Base-by-base conservation (phyloP, 352 stramenopile species). In the Phytophthora multivora region DNA sequence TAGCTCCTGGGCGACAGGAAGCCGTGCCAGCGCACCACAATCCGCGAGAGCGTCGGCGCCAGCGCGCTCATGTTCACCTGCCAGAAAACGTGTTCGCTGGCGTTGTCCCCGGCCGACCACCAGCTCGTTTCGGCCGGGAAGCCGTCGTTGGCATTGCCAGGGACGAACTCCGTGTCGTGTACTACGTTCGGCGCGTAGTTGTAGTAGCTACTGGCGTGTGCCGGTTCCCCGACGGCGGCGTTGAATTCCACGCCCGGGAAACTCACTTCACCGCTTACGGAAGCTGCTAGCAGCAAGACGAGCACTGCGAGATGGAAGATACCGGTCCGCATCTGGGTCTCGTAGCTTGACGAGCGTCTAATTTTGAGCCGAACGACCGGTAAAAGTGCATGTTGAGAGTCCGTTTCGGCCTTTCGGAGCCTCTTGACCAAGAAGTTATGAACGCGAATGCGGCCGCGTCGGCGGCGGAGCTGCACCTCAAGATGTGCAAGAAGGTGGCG, bases 401-500 rank as follows among this genome's bases (percentile, higher is more conserved):
- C 58, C 55, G 48, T 65, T 61, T 66, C 62, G 45, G 5, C 18
- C 10, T 48, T 18, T 54, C 31, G 35, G 16, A 55, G 21, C 21
- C 18, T 52, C 15, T n/a, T 16, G 51, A 33, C 35, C 48, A 57
- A 53, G 52, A 39, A 43, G 50, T 2, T 3, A 70, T 66, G 65
- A 69, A 35, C 36, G 28, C 59, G 38, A 52, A 12, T 45, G 71
- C 54, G 23, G 42, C 57, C 26, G 45, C 57, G 30, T 23, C 21
- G 21, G 70, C 69, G 9, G 31, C 61, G 26, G 88, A 96, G 50
- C 58, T 97, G 63, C 90, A 97, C 51, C 75, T 97, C 39, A 97
- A 97, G 69, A 97, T 97, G 91, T 96, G 87, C 75, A 97, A 97
- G 75, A 97, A 98, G 76, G 92, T 98, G 56, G 91, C 92, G 46